Percentiles rank a stretch among this genome's conserved stretches.
phyloP scores from a whole-genome alignment of 1,284 basidiomycete genomes.

The Fistulina hepatica region DNA sequence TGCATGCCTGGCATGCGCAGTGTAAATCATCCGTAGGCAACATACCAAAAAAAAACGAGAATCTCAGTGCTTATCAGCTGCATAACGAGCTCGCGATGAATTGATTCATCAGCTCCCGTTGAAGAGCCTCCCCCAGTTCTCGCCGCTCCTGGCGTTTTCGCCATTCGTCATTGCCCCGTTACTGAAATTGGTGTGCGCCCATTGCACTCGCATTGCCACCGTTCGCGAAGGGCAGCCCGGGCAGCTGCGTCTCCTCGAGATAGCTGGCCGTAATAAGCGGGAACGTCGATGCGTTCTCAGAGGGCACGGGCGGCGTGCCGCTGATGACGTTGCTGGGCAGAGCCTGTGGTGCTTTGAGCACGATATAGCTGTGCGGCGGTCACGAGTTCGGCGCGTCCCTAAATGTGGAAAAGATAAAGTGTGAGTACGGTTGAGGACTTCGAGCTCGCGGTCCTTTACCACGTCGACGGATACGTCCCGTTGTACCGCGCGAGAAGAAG shows the following conservation, averaged over 20 bases:
- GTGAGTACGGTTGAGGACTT: slow-evolving; percentile 62
- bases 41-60: neutral
- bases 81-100: slow-evolving; percentile 78
- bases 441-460: slow-evolving; percentile 70
- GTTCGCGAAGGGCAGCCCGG: slow-evolving; percentile 53
- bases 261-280: slow-evolving; percentile 64
- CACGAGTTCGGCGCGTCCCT: slow-evolving; percentile 72
- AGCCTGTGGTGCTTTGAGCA: slow-evolving; percentile 65
- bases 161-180: slow-evolving; percentile 61
- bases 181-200: slow-evolving; percentile 39
- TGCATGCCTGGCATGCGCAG: too few species aligned
- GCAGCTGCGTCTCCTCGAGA: slow-evolving; percentile 56
- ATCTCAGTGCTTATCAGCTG: slow-evolving; percentile 55
- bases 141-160: slow-evolving; percentile 51
- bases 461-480: slow-evolving; percentile 67
- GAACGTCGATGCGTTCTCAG: slow-evolving; percentile 46
- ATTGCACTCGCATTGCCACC: slow-evolving; percentile 45
- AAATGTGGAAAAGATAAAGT: too few species aligned
- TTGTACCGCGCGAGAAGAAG: slow-evolving; percentile 77
- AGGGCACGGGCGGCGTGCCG: slow-evolving; percentile 37
- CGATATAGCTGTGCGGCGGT: slow-evolving; percentile 81
- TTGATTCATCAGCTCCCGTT: slow-evolving; percentile 67
- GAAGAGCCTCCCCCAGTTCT: slow-evolving; percentile 62
- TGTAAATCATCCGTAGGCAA: too few species aligned
- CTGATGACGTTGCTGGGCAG: slow-evolving; percentile 59